Conservation (phyloP, 164 flowering plant genomes). For the Chimonanthus salicifolius region DNA sequence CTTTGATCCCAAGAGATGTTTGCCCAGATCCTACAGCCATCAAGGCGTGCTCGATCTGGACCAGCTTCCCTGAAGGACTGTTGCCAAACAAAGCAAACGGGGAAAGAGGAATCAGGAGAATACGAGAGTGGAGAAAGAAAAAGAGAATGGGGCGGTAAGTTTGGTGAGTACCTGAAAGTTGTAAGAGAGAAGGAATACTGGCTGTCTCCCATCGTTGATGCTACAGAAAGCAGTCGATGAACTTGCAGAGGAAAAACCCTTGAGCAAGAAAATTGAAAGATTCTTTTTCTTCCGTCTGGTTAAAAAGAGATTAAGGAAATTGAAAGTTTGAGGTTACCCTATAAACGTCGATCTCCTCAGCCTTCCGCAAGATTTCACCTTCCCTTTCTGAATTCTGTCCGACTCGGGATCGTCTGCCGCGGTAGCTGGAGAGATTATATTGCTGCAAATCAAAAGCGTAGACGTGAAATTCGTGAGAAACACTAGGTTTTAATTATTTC, state of each 20-base stretch:
- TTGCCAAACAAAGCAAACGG: neutral
- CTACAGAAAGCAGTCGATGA: neutral
- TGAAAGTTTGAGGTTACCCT: too few relatives aligned
- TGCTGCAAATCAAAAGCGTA: too few relatives aligned
- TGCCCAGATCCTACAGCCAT: slow-evolving; percentile 99
- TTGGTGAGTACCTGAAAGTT: slow-evolving; percentile 27
- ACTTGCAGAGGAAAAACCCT: neutral
- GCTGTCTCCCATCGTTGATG: slow-evolving; percentile 29
- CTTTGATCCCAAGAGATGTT: slow-evolving; percentile 94
- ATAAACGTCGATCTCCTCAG: too few relatives aligned
- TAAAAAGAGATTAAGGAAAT: too few relatives aligned
- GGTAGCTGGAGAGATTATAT: too few relatives aligned
- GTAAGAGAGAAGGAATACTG: slow-evolving; percentile 41
- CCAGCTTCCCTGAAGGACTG: slow-evolving; percentile 98
- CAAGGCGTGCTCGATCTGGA: slow-evolving; percentile 94
- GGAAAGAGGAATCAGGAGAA: neutral
- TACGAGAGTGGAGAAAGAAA: neutral
- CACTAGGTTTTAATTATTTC: too few relatives aligned
- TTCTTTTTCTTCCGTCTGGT: too few relatives aligned
- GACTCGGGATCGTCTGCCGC: too few relatives aligned
- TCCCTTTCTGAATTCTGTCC: too few relatives aligned
- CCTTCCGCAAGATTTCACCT: too few relatives aligned
- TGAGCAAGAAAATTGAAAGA: too few relatives aligned
- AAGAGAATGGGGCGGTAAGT: neutral
- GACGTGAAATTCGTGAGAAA: too few relatives aligned